Conservation (phyloP, 1,284 basidiomycete species). For the Ustilago vetiveriae region DNA sequence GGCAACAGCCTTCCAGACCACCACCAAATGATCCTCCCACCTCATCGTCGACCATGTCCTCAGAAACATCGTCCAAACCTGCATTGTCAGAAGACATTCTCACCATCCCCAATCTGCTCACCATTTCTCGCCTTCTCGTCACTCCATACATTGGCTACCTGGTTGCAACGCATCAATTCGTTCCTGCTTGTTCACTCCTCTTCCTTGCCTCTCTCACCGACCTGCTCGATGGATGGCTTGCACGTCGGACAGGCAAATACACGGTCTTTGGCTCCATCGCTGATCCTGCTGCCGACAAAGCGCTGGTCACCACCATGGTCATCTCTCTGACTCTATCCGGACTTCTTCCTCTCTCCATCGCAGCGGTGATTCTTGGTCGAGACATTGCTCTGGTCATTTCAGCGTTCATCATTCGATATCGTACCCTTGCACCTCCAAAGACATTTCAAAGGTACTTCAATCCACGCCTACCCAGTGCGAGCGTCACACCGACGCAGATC, state of each 20-base stretch:
- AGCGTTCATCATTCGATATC: slow-evolving; percentile 93
- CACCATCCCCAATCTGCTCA: slow-evolving; percentile 91
- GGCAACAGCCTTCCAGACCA: too few species aligned
- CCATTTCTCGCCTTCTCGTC: slow-evolving; percentile 82
- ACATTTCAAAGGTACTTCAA: slow-evolving; percentile 92
- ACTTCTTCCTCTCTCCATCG: slow-evolving; percentile 84
- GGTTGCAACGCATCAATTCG: slow-evolving; percentile 85
- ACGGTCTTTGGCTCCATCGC: slow-evolving; percentile 92
- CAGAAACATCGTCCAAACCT: slow-evolving; percentile 56
- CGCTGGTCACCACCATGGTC: slow-evolving; percentile 92
- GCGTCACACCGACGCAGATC: slow-evolving; percentile 81
- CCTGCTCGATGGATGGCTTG: slow-evolving; percentile 89
- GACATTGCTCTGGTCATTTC: slow-evolving; percentile 87
- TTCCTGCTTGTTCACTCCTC: slow-evolving; percentile 81
- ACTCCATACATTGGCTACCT: slow-evolving; percentile 91
- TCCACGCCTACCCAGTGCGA: slow-evolving; percentile 90
- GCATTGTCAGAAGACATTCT: slow-evolving; percentile 83
- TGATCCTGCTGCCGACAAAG: slow-evolving; percentile 97
- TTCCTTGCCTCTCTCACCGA: slow-evolving; percentile 90
- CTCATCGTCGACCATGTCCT: slow-evolving; percentile 70
- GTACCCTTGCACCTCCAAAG: slow-evolving; percentile 87
- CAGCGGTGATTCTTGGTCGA: slow-evolving; percentile 85
- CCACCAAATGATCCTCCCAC: slow-evolving; percentile 71
- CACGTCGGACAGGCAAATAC: slow-evolving; percentile 76
- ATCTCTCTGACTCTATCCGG: slow-evolving; percentile 84